A percentile compares a stretch with the other conserved stretches of the same genome.
Evolutionary conservation across 1,139 yeast genomes (phyloP).

Genomic region (Lodderomyces parapsilosis): DNA sequence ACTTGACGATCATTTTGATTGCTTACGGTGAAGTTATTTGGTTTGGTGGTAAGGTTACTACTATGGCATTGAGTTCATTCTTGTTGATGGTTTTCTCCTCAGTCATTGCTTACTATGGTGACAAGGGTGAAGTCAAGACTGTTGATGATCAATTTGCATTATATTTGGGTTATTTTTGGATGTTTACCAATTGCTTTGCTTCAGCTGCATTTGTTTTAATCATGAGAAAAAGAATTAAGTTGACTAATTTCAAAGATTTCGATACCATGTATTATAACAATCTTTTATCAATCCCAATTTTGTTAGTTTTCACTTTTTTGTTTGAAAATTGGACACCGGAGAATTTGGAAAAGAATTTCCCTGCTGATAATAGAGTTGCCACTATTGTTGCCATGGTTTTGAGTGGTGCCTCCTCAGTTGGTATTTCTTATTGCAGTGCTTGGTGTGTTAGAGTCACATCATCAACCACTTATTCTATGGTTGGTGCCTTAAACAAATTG

Average conservation of each 20-base stretch:
- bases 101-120: slow-evolving; percentile 92
- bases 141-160: slow-evolving; percentile 44
- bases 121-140: slow-evolving; percentile 46
- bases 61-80: slow-evolving; percentile 89
- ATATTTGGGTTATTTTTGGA: slow-evolving; percentile 92
- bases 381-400: slow-evolving; percentile 80
- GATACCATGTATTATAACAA: slow-evolving; percentile 99
- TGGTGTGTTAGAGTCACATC: slow-evolving; percentile 99
- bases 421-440: slow-evolving; percentile 97
- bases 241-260: slow-evolving; percentile 94
- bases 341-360: slow-evolving; percentile 77
- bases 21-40: slow-evolving; percentile 98
- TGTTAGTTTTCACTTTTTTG: slow-evolving; percentile 68
- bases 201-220: slow-evolving; percentile 90
- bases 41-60: slow-evolving; percentile 91
- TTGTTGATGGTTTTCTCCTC: slow-evolving; percentile 90
- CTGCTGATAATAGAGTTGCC: slow-evolving; percentile 62
- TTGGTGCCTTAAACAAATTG: slow-evolving; percentile 96
- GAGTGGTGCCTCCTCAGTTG: slow-evolving; percentile 92
- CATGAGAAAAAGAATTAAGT: slow-evolving; percentile 97
- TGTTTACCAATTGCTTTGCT: slow-evolving; percentile 89
- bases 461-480: slow-evolving; percentile 98
- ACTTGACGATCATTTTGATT: slow-evolving; percentile 90
- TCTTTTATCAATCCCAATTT: slow-evolving; percentile 84
- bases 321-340: slow-evolving; percentile 91